phyloP scores from a whole-genome alignment of 2,329 filamentous ascomycete species.

The Colletotrichum sp. region DNA sequence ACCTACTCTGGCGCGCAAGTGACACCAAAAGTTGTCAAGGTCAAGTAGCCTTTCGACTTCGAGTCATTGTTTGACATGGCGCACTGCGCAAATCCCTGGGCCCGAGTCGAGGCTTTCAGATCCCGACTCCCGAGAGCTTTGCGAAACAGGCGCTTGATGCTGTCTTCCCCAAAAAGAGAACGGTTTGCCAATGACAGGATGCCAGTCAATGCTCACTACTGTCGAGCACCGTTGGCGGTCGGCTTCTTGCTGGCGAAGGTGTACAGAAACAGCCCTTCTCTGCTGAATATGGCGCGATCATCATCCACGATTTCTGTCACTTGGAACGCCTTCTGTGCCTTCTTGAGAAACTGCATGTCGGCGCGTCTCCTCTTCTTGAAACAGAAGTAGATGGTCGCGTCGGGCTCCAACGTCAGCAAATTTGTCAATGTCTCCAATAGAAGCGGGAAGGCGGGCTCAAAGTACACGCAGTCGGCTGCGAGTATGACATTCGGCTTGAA shows the following conservation, averaged over 20 bases:
- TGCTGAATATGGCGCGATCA: conserved; percentile 60
- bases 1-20: not conserved
- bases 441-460: conserved; percentile 92
- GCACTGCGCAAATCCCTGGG: not conserved
- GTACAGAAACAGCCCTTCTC: conserved; percentile 66
- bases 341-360: conserved; percentile 77
- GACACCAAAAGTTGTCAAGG: not conserved
- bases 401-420: conserved; percentile 74
- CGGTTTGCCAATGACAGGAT: not conserved
- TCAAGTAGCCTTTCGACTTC: not conserved
- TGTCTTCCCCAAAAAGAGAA: not conserved
- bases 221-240: not conserved
- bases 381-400: conserved; percentile 76
- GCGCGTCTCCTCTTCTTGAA: conserved; percentile 92
- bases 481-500: conserved; percentile 79
- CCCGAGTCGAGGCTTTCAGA: not conserved
- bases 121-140: not conserved
- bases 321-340: conserved; percentile 69
- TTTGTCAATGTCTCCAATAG: conserved; percentile 79
- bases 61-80: not conserved
- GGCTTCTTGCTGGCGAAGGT: conserved; percentile 51
- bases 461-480: conserved; percentile 97
- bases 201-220: not conserved
- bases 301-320: conserved; percentile 69
- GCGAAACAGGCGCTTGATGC: not conserved